Evolutionary conservation across 2,329 filamentous ascomycete species (phyloP), one percentile per base, ranked within the genome.

Genomic region (Pseudogymnoascus sp.): DNA sequence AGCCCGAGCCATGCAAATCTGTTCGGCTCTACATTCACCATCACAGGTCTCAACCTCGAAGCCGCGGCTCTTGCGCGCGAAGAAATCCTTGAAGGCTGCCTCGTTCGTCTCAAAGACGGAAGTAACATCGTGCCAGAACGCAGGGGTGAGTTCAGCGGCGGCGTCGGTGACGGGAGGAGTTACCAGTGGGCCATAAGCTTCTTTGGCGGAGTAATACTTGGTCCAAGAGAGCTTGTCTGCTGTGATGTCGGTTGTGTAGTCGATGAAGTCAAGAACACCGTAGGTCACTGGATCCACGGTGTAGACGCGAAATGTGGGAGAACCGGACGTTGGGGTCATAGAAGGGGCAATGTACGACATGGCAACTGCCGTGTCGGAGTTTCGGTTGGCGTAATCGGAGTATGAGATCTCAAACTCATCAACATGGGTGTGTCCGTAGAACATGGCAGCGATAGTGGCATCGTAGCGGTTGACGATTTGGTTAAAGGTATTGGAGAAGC

Each of bases 41-140:
- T 67, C 70, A 63, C 80, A 82, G 2, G 57, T 61, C 4, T 70
- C 69, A 70, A 74, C 78, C 3, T 78, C 78, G 19, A 58, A 66
- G 2, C 60, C 64, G 5, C 81, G 74, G 8, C 72, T 75, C 61
- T 79, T 79, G 60, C 79, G 73, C 0, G 71, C 67, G 56, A 76
- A 74, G 67, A 76, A 84, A 2, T 69, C 71, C 13, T 75, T 70
- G 64, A 83, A 83, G 1, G 74, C 68, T 0, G 66, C 62, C 2
- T 73, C 63, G 59, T 81, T 68, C 3, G 61, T 64, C 62, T 79
- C 76, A 56, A 84, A 76, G 2, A 71, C 67, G 0, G 71, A 71
- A 1, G 81, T 83, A 18, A 83, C 72, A 63, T 79, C 76, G 67
- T 83, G 81, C 81, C 82, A 84, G 69, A 83, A 83, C 0, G 76